Conservation (phyloP, 2,329 filamentous ascomycete genomes). For the Monilinia aucupariae region DNA sequence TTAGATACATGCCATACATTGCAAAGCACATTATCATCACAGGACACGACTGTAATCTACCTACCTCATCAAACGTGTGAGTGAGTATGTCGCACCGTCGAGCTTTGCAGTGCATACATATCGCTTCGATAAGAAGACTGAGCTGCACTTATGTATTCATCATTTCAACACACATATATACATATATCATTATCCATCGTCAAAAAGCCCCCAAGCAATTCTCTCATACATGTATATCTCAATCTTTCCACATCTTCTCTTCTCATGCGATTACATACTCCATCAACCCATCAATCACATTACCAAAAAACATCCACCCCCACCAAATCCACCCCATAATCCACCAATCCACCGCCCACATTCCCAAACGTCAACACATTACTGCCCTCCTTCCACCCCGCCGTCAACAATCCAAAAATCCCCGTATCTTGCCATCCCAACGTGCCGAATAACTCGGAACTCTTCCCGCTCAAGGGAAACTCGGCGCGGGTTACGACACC, state of each 20-base stretch:
- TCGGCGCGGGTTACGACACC: slow-evolving; percentile 25
- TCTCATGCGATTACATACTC: too few relatives aligned
- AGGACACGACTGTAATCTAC: too few relatives aligned
- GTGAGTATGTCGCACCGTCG: neutral
- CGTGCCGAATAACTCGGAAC: slow-evolving; percentile 27
- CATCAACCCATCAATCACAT: neutral
- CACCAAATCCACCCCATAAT: slow-evolving; percentile 37
- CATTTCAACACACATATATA: neutral
- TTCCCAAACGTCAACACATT: slow-evolving; percentile 35
- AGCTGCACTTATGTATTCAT: neutral
- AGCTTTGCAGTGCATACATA: neutral
- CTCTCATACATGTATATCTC: too few relatives aligned
- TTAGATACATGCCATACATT: too few relatives aligned
- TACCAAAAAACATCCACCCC: slow-evolving; percentile 33
- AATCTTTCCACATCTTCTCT: too few relatives aligned
- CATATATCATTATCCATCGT: too few relatives aligned
- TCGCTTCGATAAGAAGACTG: neutral
- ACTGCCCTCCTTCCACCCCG: slow-evolving; percentile 23
- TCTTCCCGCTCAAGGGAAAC: slow-evolving; percentile 27
- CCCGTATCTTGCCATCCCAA: slow-evolving; percentile 29
- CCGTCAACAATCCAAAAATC: slow-evolving; percentile 24
- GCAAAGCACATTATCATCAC: too few relatives aligned
- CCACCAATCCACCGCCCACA: slow-evolving; percentile 30
- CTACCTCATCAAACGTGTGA: too few relatives aligned
- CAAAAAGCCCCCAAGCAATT: too few relatives aligned